Conservation (phyloP, 768 basidiomycete genomes). For the Saitozyma sp. region DNA sequence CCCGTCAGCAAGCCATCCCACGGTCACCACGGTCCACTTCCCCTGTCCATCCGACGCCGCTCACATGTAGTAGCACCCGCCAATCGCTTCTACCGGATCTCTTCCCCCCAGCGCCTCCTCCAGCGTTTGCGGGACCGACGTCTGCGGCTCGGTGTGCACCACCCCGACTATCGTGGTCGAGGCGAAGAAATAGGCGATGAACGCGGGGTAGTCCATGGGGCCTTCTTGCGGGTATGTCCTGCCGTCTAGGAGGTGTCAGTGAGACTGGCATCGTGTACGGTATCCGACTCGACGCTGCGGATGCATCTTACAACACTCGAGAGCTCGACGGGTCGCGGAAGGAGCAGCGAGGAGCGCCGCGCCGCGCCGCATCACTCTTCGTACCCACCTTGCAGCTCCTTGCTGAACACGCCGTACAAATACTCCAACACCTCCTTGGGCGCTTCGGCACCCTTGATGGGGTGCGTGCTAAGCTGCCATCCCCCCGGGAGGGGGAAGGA, state of each 20-base stretch:
- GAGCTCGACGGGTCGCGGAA: background rate
- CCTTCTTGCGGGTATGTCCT: constrained; percentile 81
- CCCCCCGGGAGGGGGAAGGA: constrained; percentile 54
- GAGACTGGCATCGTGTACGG: no score
- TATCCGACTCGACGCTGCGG: no score
- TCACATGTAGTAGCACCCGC: constrained; percentile 56
- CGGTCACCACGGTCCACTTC: background rate
- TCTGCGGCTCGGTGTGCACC: constrained; percentile 24
- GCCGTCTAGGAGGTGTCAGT: no score
- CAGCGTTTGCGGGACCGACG: constrained; percentile 25
- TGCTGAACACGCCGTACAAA: constrained; percentile 66
- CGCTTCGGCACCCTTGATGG: constrained; percentile 58
- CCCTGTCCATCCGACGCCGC: no score
- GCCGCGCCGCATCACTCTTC: background rate
- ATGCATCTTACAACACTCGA: no score
- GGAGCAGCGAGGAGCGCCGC: background rate
- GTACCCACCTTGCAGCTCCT: constrained; percentile 64
- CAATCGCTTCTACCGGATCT: constrained; percentile 59
- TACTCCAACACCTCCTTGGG: constrained; percentile 62
- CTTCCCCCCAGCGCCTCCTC: constrained; percentile 36
- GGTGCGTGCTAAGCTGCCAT: constrained; percentile 57
- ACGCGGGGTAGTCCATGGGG: constrained; percentile 58
- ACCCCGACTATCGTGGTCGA: constrained; percentile 75
- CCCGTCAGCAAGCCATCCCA: background rate
- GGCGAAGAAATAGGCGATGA: constrained; percentile 74